Conservation (phyloP, 2,329 filamentous ascomycete genomes). For the Beauveria scarabaeidicola region DNA sequence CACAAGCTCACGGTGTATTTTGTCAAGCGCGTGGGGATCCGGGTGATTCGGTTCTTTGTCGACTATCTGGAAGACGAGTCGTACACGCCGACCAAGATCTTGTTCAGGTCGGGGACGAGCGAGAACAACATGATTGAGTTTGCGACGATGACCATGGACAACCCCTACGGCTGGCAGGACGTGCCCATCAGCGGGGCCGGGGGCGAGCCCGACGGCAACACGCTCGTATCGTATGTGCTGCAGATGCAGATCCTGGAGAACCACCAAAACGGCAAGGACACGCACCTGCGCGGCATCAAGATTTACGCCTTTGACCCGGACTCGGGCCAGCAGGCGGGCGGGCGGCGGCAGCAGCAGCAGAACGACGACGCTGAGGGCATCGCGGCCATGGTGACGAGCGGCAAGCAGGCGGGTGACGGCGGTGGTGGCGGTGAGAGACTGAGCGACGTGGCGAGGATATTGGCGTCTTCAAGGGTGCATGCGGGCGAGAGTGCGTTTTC, state of each 20-base stretch:
- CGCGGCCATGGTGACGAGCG: slow-evolving; percentile 4
- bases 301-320: slow-evolving; percentile 59
- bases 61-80: slow-evolving; percentile 92
- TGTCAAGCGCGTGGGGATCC: slow-evolving; percentile 71
- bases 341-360: slow-evolving; percentile 26
- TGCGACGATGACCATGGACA: slow-evolving; percentile 66
- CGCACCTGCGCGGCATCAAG: slow-evolving; percentile 89
- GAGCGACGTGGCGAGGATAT: slow-evolving; percentile 21
- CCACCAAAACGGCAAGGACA: slow-evolving; percentile 98
- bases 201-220: slow-evolving; percentile 57
- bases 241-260: slow-evolving; percentile 91
- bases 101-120: slow-evolving; percentile 81
- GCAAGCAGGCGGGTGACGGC: neutral
- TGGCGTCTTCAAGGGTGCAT: slow-evolving; percentile 24
- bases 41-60: slow-evolving; percentile 71
- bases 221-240: slow-evolving; percentile 79
- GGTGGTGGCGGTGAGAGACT: slow-evolving; percentile 13
- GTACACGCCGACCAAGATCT: slow-evolving; percentile 90
- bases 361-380: slow-evolving; percentile 8
- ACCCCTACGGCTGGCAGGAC: slow-evolving; percentile 84
- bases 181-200: slow-evolving; percentile 53
- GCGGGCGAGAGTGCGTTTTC: slow-evolving; percentile 26
- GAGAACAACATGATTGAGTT: slow-evolving; percentile 90
- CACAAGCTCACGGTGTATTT: slow-evolving; percentile 80
- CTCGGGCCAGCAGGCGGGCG: slow-evolving; percentile 23